Evolutionary conservation across 192 early-diverging fungal species (phyloP), one percentile per base, ranked within the genome.

Genomic region (Geranomyces variabilis): DNA sequence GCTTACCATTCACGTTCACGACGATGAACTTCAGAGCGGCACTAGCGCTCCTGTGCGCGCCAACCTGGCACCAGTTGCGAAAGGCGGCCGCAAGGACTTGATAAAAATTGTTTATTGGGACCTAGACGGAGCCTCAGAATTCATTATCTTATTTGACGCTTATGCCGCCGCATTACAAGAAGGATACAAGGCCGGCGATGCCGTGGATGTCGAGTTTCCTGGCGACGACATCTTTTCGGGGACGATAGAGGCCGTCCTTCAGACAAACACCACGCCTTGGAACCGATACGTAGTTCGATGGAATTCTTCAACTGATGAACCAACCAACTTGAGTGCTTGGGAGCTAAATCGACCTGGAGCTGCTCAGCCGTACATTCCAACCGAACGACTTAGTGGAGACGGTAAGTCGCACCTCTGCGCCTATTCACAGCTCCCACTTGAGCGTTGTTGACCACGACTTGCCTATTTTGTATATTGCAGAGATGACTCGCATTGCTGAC

Each of bases 81-180:
- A 59, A 15, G 57, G 53, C 31, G 65, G 56, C 43, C 48, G 65
- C 19, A 74, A 74, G 55, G 71, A 74, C 30, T 22, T 58, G 17
- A n/a, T 75, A 28, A 53, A 60, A 36, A 17, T 79, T 0, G 24
- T 49, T 0, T 79, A 31, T 30, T 75, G 63, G 61, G 73, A 79
- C 56, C 41, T 59, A n/a, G 66, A 75, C 12, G 53, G 66, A 19
- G 34, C 30, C 17, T 45, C 73, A 14, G 78, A 79, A 31, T 79
- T 79, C 43, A 28, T 79, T 1, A 63, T 79, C 28, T 41, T 75
- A 19, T 79, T 63, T 34, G 41, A 66, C 21, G n/a, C 57, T 44
- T 79, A 64, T 28, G 49, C 26, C 36, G 43, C 26, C 22, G 64
- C 36, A 13, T 36, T 69, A 26, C 22, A 31, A 13, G 62, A 61